Percentiles rank a stretch among this genome's conserved stretches.
Conservation (phyloP, 345 rosid species). For the Rhizophora apiculata region DNA sequence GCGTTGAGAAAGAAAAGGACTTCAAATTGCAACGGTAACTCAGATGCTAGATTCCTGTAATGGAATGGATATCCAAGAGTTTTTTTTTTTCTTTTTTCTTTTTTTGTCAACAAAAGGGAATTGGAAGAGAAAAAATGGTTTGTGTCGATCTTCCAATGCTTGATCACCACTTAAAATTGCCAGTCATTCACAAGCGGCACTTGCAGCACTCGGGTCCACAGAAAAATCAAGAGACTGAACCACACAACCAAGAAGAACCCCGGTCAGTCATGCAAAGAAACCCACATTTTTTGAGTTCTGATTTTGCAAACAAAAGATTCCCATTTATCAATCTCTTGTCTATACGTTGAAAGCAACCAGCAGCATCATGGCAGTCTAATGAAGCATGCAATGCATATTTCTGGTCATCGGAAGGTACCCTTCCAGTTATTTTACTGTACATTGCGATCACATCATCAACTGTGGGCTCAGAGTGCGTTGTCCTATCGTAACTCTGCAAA, state of each 20-base stretch:
- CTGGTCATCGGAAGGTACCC: slow-evolving; percentile 35
- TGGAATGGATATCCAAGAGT: no score
- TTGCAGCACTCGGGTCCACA: slow-evolving; percentile 82
- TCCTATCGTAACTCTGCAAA: slow-evolving; percentile 72
- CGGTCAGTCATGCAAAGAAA: no score
- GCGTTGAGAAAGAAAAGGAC: no score
- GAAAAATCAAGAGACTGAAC: slow-evolving; percentile 66
- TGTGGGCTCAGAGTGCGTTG: slow-evolving; percentile 82
- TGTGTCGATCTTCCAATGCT: neutral
- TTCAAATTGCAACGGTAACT: no score
- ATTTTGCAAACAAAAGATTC: no score
- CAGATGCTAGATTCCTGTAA: no score
- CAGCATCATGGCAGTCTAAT: neutral
- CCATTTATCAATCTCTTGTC: no score
- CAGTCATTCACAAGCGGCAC: slow-evolving; percentile 43
- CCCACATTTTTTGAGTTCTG: no score
- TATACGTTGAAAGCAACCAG: no score
- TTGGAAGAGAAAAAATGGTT: no score
- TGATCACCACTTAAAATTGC: neutral
- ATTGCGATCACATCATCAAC: slow-evolving; percentile 67
- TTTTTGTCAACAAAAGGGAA: no score
- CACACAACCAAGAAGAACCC: slow-evolving; percentile 10
- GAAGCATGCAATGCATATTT: neutral
- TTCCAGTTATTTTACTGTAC: slow-evolving; percentile 82
- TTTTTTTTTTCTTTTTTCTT: no score